Evolutionary conservation across 805 yeast species (phyloP), one percentile per base, ranked within the genome.

Genomic region (Yamadazyma akitaensis): DNA sequence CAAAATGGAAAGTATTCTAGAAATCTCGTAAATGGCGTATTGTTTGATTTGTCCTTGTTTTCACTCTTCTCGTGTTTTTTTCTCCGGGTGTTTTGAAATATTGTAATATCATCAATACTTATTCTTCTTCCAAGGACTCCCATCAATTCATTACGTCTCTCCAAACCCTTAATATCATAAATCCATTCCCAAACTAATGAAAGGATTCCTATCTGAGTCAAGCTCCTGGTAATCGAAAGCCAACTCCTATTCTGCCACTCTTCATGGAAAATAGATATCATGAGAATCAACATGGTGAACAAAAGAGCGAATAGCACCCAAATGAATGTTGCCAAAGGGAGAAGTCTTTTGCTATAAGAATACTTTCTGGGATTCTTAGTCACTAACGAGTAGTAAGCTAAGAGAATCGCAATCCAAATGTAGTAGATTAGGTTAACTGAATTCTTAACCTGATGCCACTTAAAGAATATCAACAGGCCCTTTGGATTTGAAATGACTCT

Each of bases 161-260:
- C 84, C 37, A 77, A 57, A 14, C 69, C 56, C 51, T 77, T 75
- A 36, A 82, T 79, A 37, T 80, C 74, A 54, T 70, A 77, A 9
- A 81, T 61, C 84, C 88, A 81, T 62, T 84, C 88, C 85, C 87
- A 83, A 1, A 81, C 70, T 19, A 79, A 68, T 1, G 82, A 77
- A 14, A 76, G 64, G 3, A 80, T 62, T 31, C 80, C 69, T 13
- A 81, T 69, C 40, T 77, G 76, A 5, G 79, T 55, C 35, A 81
- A 49, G 35, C 50, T 70, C 3, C 76, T 67, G 11, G 73, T 55
- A 4, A 77, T 64, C 26, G 70, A 65, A 0, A 75, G 62, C 58
- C 85, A 72, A 72, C 85, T 77, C 12, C 69, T 70, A n/a, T 69
- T 67, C 21, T 74, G 62, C 71, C 74, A 67, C 30, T 58, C 59